Evolutionary conservation across 352 stramenopile species (phyloP), one percentile per base, ranked within the genome.

Genomic region (Thraustochytrium striatum): DNA sequence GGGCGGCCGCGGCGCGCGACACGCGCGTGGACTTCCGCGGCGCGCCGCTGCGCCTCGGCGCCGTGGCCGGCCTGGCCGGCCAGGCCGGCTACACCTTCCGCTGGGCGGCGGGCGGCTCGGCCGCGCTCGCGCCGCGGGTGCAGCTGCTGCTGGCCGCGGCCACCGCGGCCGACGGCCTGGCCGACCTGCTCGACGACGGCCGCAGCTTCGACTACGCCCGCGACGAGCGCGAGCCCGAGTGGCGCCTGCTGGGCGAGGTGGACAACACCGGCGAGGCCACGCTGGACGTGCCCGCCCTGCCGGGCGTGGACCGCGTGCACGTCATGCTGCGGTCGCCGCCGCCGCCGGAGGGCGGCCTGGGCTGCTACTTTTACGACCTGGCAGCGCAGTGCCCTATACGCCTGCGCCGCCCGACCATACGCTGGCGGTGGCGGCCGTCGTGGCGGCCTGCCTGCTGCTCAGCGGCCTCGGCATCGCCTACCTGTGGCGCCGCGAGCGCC

Each of bases 361-460:
- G 59, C 33, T 70, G 36, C 59, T 70, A 52, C 41, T 70, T 70
- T 52, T 70, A 53, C 25, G 59, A 70, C 30, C 2, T 70, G 5
- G 59, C 35, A n/a, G n/a, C n/a, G n/a, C n/a, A n/a, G n/a, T n/a
- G n/a, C n/a, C n/a, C n/a, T n/a, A n/a, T n/a, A n/a, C n/a, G n/a
- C n/a, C n/a, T n/a, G n/a, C n/a, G n/a, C n/a, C n/a, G n/a, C n/a
- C n/a, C n/a, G n/a, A n/a, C n/a, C n/a, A n/a, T n/a, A n/a, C n/a
- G n/a, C n/a, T n/a, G n/a, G n/a, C n/a, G n/a, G n/a, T n/a, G n/a
- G n/a, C n/a, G n/a, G n/a, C n/a, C n/a, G n/a, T n/a, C n/a, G n/a
- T n/a, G n/a, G n/a, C n/a, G n/a, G n/a, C n/a, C n/a, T n/a, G n/a
- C n/a, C n/a, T n/a, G n/a, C n/a, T n/a, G n/a, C n/a, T n/a, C n/a